Conservation (phyloP, 2,329 filamentous ascomycete genomes). For the Mycocentrospora acerina region DNA sequence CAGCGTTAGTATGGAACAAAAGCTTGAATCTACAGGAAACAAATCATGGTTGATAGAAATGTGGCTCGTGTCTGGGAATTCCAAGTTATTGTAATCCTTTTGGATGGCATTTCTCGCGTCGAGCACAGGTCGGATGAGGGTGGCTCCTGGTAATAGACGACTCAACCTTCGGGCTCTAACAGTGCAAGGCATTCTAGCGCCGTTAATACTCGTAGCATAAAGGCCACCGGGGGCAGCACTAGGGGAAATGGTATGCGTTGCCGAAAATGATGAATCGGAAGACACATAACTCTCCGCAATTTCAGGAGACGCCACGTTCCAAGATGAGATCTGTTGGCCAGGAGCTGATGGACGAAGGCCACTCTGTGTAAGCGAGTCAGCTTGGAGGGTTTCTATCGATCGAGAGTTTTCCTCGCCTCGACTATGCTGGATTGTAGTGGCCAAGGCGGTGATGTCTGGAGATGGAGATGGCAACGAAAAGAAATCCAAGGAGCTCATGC, state of each 20-base stretch:
- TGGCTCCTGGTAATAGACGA: conserved; percentile 4
- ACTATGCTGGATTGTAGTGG: too few species aligned
- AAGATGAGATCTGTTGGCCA: neutral
- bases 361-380: too few species aligned
- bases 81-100: neutral
- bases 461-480: conserved; percentile 2
- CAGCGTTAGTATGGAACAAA: neutral
- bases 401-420: too few species aligned
- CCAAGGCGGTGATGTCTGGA: neutral
- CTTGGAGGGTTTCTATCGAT: too few species aligned
- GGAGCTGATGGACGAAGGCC: too few species aligned
- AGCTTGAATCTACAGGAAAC: neutral
- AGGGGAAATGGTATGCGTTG: conserved; percentile 2
- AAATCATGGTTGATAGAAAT: neutral
- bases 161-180: conserved; percentile 1
- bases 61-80: conserved; percentile 4
- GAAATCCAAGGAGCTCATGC: conserved; percentile 4
- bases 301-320: neutral
- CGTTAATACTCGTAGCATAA: conserved; percentile 10
- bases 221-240: conserved; percentile 6
- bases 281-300: neutral
- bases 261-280: conserved; percentile 1
- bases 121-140: conserved; percentile 3
- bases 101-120: neutral
- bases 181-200: conserved; percentile 11